These are phyloP conservation scores for Astrothelium subdiscretum DNA, from an alignment of 495 filamentous ascomycete species.

Conservation along the genomic window DNA sequence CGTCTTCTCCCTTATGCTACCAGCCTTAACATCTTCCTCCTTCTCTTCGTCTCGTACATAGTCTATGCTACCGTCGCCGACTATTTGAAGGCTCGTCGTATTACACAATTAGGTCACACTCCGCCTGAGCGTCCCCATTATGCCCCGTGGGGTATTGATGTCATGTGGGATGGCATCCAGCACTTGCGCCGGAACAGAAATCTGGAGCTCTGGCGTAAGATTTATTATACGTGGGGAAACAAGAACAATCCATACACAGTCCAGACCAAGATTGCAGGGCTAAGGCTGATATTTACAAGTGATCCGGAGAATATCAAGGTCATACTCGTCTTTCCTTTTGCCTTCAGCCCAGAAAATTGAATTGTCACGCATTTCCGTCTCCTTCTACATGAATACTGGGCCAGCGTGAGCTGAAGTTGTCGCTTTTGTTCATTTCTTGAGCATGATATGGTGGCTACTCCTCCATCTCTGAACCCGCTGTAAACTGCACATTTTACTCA, in stretches of 20 bases:
- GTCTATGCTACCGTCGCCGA: neutral
- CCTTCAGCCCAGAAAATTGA: too few species aligned
- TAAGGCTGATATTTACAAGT: constrained; percentile 37
- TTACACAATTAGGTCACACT: neutral
- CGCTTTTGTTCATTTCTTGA: too few species aligned
- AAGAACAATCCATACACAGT: constrained; percentile 36
- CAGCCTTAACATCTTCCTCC: neutral
- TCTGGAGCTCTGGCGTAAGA: constrained; percentile 46
- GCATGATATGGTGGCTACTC: too few species aligned
- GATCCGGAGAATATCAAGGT: constrained; percentile 47
- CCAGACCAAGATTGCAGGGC: constrained; percentile 34
- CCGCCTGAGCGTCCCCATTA: neutral
- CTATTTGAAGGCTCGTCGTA: neutral
- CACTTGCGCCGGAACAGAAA: constrained; percentile 41
- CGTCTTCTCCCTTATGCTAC: neutral
- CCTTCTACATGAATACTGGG: too few species aligned
- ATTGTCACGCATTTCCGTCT: neutral
- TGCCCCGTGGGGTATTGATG: constrained; percentile 33
- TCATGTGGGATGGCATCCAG: constrained; percentile 41
- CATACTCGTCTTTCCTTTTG: too few species aligned
- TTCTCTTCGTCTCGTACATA: neutral
- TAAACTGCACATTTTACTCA: too few species aligned
- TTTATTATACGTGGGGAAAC: constrained; percentile 34
- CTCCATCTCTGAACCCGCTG: too few species aligned
- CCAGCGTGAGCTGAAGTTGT: too few species aligned